Percentiles rank a stretch among this genome's conserved stretches.
Evolutionary conservation across 306 rosid genomes (phyloP).

Genomic region (Acacia confusa): DNA sequence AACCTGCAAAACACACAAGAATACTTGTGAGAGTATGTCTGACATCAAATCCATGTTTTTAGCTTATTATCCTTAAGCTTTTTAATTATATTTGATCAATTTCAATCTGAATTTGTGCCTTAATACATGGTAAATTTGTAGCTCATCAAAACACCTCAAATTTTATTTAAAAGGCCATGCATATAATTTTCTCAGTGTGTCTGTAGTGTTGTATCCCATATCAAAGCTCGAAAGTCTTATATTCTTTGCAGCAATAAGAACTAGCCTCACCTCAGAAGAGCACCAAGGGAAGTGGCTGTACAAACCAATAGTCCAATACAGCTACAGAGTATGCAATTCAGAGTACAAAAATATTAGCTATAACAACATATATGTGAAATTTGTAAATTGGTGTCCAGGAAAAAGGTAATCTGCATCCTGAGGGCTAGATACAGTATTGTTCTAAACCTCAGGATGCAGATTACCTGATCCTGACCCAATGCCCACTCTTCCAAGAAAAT

Average conservation of each 20-base stretch:
- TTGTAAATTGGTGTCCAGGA: slow-evolving; percentile 27
- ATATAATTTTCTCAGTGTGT: not conserved
- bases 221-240: not conserved
- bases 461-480: slow-evolving; percentile 32
- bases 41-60: too few species aligned
- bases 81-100: too few species aligned
- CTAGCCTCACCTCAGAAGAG: not conserved
- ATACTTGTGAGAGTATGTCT: too few species aligned
- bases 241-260: not conserved
- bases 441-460: slow-evolving; percentile 48
- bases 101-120: too few species aligned
- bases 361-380: not conserved
- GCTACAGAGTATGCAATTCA: not conserved
- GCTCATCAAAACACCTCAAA: not conserved
- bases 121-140: too few species aligned
- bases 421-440: slow-evolving; percentile 50
- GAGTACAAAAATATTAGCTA: not conserved
- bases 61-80: too few species aligned
- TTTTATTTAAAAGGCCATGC: not conserved
- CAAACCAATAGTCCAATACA: not conserved
- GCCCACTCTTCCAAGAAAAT: not conserved
- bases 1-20: too few species aligned
- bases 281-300: not conserved
- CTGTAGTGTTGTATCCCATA: not conserved
- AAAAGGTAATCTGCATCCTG: slow-evolving; percentile 54